Evolutionary conservation across 805 yeast genomes (phyloP).

Genomic region (Brettanomyces anomalus): DNA sequence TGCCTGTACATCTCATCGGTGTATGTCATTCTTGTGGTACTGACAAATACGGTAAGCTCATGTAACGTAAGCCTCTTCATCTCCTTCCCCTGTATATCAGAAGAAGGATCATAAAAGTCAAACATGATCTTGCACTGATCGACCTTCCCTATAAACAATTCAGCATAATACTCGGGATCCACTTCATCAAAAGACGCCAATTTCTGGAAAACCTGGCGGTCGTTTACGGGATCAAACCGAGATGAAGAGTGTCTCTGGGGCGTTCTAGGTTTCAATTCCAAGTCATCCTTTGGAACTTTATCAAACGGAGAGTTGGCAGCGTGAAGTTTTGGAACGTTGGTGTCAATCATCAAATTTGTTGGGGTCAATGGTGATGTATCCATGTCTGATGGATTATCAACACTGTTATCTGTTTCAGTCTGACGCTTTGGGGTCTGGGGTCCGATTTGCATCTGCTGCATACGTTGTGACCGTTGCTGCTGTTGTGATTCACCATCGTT

Average conservation of each 20-base stretch:
- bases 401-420: neutral
- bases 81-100: constrained; percentile 88
- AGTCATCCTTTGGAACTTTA: constrained; percentile 47
- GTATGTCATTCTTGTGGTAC: constrained; percentile 72
- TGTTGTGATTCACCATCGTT: neutral
- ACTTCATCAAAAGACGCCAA: constrained; percentile 87
- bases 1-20: constrained; percentile 87
- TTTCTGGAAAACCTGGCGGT: constrained; percentile 55
- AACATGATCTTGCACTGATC: constrained; percentile 93
- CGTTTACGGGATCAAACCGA: constrained; percentile 72
- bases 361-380: constrained; percentile 2
- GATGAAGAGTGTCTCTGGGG: constrained; percentile 92
- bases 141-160: constrained; percentile 75
- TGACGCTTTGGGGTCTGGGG: neutral
- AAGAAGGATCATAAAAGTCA: constrained; percentile 89
- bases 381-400: neutral
- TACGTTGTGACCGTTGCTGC: neutral
- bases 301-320: constrained; percentile 24
- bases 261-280: constrained; percentile 60
- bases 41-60: constrained; percentile 82
- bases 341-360: constrained; percentile 2
- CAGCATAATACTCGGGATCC: constrained; percentile 63
- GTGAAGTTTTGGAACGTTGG: constrained; percentile 21
- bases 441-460: constrained; percentile 1
- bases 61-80: constrained; percentile 78